Evolutionary conservation across 2,329 filamentous ascomycete species (phyloP).

Genomic region (Myriosclerotinia scirpicola): DNA sequence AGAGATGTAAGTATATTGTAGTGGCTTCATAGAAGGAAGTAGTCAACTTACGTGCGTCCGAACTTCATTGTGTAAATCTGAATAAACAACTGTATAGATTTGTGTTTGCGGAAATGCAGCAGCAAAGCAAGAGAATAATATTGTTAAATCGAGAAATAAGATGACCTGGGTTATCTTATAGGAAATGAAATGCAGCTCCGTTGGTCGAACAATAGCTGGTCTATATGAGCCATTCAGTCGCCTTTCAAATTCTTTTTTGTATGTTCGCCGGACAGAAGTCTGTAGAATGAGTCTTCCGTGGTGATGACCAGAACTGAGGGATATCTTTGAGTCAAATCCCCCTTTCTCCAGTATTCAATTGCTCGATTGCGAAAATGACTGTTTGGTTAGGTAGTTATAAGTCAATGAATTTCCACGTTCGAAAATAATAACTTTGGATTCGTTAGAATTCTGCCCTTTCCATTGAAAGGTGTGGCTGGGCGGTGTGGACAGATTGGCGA

Average conservation of each 20-base stretch:
- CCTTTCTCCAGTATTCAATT: background rate
- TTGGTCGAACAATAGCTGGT: constrained; percentile 34
- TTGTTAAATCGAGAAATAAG: background rate
- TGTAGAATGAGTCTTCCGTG: background rate
- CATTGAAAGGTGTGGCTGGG: background rate
- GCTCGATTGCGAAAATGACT: background rate
- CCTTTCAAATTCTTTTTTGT: constrained; percentile 7
- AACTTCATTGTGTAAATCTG: constrained; percentile 55
- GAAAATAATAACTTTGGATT: constrained; percentile 3
- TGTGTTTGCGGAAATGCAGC: background rate
- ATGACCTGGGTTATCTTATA: constrained; percentile 26
- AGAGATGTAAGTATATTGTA: constrained; percentile 1
- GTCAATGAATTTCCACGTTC: constrained; percentile 14
- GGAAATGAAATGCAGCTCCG: constrained; percentile 36
- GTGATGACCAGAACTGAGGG: background rate
- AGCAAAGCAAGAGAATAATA: background rate
- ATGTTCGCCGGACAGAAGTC: background rate
- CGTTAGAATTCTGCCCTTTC: constrained; percentile 11
- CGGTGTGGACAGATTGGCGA: constrained; percentile 11
- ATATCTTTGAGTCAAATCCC: background rate
- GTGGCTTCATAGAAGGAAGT: background rate
- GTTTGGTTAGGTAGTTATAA: background rate
- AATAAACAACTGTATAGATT: background rate
- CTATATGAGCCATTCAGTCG: constrained; percentile 37
- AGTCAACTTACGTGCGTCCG: constrained; percentile 55